Evolutionary conservation across 306 rosid genomes (phyloP).

Genomic region (Rubus parviflorus): DNA sequence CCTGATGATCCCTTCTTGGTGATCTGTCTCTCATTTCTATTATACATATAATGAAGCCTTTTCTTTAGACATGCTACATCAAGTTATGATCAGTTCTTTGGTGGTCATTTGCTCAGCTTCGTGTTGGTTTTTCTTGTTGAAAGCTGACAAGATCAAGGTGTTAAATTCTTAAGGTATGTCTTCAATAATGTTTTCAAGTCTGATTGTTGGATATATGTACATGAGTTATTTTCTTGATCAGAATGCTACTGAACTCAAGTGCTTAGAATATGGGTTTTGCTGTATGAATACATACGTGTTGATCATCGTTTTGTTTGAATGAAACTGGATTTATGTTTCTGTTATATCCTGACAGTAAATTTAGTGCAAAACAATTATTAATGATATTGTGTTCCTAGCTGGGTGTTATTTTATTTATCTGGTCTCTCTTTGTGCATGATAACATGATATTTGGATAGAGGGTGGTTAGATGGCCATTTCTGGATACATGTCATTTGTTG

Average conservation of each 20-base stretch:
- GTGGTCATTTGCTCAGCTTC: neutral
- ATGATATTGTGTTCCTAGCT: neutral
- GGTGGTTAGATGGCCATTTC: neutral
- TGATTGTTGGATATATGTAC: neutral
- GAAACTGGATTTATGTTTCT: neutral
- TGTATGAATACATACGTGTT: neutral
- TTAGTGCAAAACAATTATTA: neutral
- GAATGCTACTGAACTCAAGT: neutral
- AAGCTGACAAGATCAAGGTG: neutral
- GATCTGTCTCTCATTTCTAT: neutral
- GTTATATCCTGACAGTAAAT: neutral
- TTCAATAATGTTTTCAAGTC: neutral
- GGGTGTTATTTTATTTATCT: neutral
- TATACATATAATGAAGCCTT: neutral
- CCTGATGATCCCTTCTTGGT: neutral
- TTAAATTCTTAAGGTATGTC: constrained; percentile 8
- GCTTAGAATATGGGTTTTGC: neutral
- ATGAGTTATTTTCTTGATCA: neutral
- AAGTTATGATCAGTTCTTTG: neutral
- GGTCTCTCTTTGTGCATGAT: neutral
- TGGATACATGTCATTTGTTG: neutral
- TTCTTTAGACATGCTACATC: neutral
- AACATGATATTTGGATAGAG: neutral
- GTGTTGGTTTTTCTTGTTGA: neutral
- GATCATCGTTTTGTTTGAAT: constrained; percentile 4